Evolutionary conservation across 805 yeast species (phyloP).

Genomic region (Isabelozyma pseudorhagii): DNA sequence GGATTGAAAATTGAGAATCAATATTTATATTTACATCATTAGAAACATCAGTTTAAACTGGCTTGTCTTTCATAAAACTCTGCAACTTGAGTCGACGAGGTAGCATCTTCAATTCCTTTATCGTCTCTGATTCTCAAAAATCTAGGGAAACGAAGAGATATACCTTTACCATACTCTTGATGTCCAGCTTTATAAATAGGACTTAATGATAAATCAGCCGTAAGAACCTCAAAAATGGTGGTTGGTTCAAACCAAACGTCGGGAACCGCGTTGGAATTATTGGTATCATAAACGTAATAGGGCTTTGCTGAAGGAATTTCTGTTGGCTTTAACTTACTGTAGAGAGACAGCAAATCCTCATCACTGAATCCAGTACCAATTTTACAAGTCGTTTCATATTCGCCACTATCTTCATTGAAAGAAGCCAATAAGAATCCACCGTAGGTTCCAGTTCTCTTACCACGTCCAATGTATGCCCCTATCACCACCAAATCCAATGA

Average conservation of each 20-base stretch:
- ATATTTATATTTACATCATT: background rate
- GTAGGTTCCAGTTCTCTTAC: slow-evolving; percentile 91
- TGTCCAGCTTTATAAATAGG: slow-evolving; percentile 88
- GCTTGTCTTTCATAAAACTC: slow-evolving; percentile 81
- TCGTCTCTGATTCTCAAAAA: slow-evolving; percentile 83
- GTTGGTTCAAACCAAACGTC: slow-evolving; percentile 96
- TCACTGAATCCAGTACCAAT: slow-evolving; percentile 97
- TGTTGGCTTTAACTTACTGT: slow-evolving; percentile 62
- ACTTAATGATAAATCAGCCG: slow-evolving; percentile 86
- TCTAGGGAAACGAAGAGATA: slow-evolving; percentile 85
- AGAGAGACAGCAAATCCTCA: slow-evolving; percentile 60
- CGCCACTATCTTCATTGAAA: slow-evolving; percentile 87
- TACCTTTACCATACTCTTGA: slow-evolving; percentile 71
- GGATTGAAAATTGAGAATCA: background rate
- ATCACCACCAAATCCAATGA: slow-evolving; percentile 89
- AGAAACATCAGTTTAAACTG: slow-evolving; percentile 17
- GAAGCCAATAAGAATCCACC: slow-evolving; percentile 94
- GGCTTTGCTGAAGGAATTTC: slow-evolving; percentile 64
- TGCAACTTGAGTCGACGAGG: slow-evolving; percentile 76
- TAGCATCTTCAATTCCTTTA: slow-evolving; percentile 81
- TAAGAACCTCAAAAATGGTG: slow-evolving; percentile 77
- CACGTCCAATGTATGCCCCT: slow-evolving; percentile 92
- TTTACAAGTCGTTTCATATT: slow-evolving; percentile 91
- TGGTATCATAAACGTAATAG: slow-evolving; percentile 61
- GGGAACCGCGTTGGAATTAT: slow-evolving; percentile 65